phyloP scores from a whole-genome alignment of 345 rosid genomes.

The Lepidium didymum region DNA sequence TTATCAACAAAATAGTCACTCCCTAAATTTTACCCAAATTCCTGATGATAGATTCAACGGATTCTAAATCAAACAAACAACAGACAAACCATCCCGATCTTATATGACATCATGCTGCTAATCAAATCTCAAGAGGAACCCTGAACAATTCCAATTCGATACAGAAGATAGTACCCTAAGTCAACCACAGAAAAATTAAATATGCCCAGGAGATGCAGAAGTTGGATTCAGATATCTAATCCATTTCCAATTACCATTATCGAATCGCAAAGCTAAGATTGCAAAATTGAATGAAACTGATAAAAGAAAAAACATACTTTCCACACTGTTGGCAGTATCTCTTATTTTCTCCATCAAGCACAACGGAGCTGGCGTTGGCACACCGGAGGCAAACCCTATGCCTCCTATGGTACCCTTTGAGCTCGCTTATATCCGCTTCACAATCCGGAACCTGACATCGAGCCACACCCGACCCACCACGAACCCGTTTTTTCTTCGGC shows the following conservation, averaged over 20 bases:
- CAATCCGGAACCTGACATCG: constrained; percentile 82
- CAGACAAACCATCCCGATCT: background rate
- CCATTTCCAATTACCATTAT: background rate
- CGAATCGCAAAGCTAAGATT: background rate
- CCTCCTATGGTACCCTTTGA: constrained; percentile 85
- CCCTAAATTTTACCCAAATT: background rate
- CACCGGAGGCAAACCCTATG: constrained; percentile 87
- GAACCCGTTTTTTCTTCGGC: constrained; percentile 61
- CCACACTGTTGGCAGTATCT: constrained; percentile 99
- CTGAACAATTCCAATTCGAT: background rate
- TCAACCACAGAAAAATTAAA: background rate
- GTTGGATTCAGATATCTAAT: background rate
- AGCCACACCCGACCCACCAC: constrained; percentile 26
- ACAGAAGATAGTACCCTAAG: background rate
- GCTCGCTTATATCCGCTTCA: constrained; percentile 78
- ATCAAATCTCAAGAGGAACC: background rate
- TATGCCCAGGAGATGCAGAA: background rate
- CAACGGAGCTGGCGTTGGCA: constrained; percentile 56
- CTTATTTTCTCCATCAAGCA: constrained; percentile 61
- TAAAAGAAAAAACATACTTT: constrained; percentile 41
- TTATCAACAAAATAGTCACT: background rate
- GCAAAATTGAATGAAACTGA: background rate
- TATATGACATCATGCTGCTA: background rate
- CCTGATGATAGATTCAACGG: background rate
- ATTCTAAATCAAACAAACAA: background rate